Base-by-base conservation (phyloP, 495 filamentous ascomycete genomes). In the Staphylotrichum longicolle region DNA sequence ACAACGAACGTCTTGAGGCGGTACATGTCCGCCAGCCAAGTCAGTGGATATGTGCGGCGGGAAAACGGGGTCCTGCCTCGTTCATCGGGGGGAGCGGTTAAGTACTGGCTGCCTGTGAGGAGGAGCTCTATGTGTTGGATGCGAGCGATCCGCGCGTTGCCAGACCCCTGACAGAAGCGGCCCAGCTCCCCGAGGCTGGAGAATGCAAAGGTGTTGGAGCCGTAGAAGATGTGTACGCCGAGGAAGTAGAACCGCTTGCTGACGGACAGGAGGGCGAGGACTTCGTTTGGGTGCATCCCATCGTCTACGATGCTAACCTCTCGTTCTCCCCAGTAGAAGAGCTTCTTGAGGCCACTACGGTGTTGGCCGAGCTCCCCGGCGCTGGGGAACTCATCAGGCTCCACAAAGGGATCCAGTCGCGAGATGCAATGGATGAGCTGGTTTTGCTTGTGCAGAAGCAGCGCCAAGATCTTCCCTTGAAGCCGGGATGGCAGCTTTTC, bases 151-250 rank as follows among this genome's bases (percentile, higher is more conserved):
- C 77, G 67, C 1, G 70, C 66, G 0, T 15, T 11, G 1, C 70
- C 69, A 8, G 72, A 75, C 2, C 75, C 75, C 7, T 68, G 58
- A 42, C 66, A 68, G 54, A 80, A 80, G 4, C 75, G 70, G 7
- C 64, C 62, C 33, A 73, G 70, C 54, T 80, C 77, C 4, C 77
- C 77, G 0, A 80, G 65, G 2, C 70, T 74, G 9, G 75, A 78
- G 51, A 80, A 79, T 0, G 75, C 74, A 30, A 80, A 80, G 0
- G 76, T 77, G 54, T 80, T 80, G 0, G 70, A 51, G 15, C 74
- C 77, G 15, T 78, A 78, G 52, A 79, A 80, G 9, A 68, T 63
- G 47, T 79, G 75, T 0, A 63, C 62, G 4, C 69, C 72, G 7
- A 74, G 63, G 34, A 66, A 77, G 30, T 57, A 58, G 65, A 73